Base-by-base conservation (phyloP, 2,329 filamentous ascomycete genomes). In the Colletotrichum melonis region DNA sequence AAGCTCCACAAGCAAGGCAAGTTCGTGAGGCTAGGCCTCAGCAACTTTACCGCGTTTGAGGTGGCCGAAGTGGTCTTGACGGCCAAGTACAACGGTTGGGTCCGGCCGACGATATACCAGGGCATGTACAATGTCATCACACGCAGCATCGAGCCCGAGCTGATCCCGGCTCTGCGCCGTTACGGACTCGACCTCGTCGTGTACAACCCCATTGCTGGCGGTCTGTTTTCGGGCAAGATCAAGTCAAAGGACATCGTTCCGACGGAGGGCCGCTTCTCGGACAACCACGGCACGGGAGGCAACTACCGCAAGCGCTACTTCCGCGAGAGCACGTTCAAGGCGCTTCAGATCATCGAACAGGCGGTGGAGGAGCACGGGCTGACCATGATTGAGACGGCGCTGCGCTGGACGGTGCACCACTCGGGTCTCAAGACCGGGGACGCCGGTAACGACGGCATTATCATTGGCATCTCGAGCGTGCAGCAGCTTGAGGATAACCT, bases 91-190 rank as follows among this genome's bases (percentile, higher is more conserved):
- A 92, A 94, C 78, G 90, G 90, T 74, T 97, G 94, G 94, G 93
- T 97, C 19, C 89, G 92, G 52, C 95, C 95, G 1, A 95, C 93
- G 0, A 91, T 97, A 69, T 97, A 94, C 82, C 94, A 97, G 82
- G 95, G 88, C 78, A 96, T 97, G 93, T 96, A 96, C 83, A 96
- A 96, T 82, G 90, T 89, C 70, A 93, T 95, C 76, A 94, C 92
- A 26, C 90, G 94, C 65, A 90, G 89, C 67, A 92, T 96, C 75
- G 94, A 97, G 81, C 81, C 89, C 1, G 94, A 97, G 81, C 85
- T 97, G 55, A 88, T 97, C 67, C 90, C 91, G 3, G 91, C 91
- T 26, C 95, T 93, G 79, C 90, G 90, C 26, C 90, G 93, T 65
- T 96, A 95, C 80, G 93, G 93, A 2, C 87, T 97, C 26, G 92